Evolutionary conservation across 2,329 filamentous ascomycete genomes (phyloP).

Genomic region (Corinectria fuckeliana): DNA sequence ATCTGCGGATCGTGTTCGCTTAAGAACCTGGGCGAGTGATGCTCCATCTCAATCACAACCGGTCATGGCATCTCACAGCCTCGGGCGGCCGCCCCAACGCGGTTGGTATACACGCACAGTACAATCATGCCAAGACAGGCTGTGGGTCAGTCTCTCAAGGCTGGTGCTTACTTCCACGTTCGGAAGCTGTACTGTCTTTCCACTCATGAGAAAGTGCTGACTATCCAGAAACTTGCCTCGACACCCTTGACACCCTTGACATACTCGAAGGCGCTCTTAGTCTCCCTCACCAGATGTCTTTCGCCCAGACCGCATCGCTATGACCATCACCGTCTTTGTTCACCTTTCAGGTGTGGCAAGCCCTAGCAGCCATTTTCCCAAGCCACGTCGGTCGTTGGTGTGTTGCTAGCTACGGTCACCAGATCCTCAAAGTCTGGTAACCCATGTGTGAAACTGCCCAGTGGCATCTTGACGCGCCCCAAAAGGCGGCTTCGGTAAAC

Average conservation of each 20-base stretch:
- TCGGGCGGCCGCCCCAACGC: conserved; percentile 2
- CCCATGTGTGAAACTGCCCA: background rate
- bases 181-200: background rate
- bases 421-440: background rate
- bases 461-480: background rate
- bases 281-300: background rate
- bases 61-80: background rate
- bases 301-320: background rate
- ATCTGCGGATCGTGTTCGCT: background rate
- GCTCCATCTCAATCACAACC: conserved; percentile 1
- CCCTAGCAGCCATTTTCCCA: background rate
- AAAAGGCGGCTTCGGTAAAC: background rate
- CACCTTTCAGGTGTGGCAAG: background rate
- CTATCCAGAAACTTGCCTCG: background rate
- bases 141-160: conserved; percentile 13
- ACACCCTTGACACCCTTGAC: background rate
- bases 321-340: background rate
- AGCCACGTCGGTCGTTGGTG: background rate
- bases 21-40: background rate
- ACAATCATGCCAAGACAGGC: background rate
- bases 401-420: background rate
- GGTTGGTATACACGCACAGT: background rate
- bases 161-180: conserved; percentile 16
- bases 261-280: background rate
- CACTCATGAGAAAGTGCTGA: conserved; percentile 4